These are phyloP conservation scores for Eucalyptus rudis DNA, from an alignment of 345 rosid genomes.

Conservation along the genomic window DNA sequence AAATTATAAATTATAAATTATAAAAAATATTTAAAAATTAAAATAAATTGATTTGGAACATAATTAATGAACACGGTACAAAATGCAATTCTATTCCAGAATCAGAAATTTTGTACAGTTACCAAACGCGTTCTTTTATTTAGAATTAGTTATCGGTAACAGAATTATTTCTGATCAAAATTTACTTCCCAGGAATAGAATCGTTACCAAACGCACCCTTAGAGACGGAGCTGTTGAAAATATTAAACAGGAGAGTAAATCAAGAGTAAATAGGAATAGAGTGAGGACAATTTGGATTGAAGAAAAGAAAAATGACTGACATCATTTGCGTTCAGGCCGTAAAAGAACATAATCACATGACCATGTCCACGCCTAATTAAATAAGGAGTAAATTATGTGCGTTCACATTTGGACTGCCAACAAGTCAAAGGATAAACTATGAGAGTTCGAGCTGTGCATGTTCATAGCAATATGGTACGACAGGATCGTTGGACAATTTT, in stretches of 20 bases:
- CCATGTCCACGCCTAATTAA: not conserved
- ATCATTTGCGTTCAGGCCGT: not conserved
- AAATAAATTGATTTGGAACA: too few species aligned
- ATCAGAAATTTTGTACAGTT: too few species aligned
- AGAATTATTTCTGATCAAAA: too few species aligned
- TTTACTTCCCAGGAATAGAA: too few species aligned
- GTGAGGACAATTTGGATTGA: not conserved
- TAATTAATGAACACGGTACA: too few species aligned
- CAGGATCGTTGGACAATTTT: not conserved
- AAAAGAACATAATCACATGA: not conserved
- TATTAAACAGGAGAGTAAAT: not conserved
- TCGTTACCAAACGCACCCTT: too few species aligned
- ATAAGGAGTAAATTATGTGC: not conserved
- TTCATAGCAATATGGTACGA: not conserved
- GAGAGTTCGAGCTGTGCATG: not conserved
- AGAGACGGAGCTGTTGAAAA: not conserved
- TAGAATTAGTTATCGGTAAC: accelerated
- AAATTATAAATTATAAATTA: too few species aligned
- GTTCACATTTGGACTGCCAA: not conserved
- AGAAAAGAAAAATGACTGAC: not conserved
- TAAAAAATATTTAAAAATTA: too few species aligned
- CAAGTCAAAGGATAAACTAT: not conserved
- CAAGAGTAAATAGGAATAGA: not conserved
- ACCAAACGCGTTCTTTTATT: too few species aligned
- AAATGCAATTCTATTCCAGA: too few species aligned